Conservation (phyloP, 805 yeast species). For the Priceomyces medius region DNA sequence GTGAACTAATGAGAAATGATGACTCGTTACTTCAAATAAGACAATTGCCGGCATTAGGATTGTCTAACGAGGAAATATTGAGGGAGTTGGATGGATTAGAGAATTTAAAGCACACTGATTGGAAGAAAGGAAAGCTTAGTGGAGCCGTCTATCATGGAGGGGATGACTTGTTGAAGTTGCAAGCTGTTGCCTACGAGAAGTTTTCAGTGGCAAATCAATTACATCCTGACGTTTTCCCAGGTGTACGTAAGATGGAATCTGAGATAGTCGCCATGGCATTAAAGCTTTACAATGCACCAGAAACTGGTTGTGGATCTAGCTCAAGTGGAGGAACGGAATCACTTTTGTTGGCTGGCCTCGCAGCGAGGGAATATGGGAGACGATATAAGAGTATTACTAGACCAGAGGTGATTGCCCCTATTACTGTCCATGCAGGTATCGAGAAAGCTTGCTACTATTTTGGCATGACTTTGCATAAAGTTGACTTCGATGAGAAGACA, state of each 20-base stretch:
- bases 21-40: slow-evolving; percentile 43
- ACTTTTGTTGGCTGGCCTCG: slow-evolving; percentile 74
- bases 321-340: slow-evolving; percentile 98
- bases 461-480: slow-evolving; percentile 80
- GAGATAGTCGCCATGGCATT: slow-evolving; percentile 93
- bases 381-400: slow-evolving; percentile 52
- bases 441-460: slow-evolving; percentile 92
- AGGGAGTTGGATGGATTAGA: slow-evolving; percentile 51
- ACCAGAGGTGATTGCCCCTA: slow-evolving; percentile 90
- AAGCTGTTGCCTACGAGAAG: slow-evolving; percentile 70
- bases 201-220: slow-evolving; percentile 90
- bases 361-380: slow-evolving; percentile 79
- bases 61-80: slow-evolving; percentile 46
- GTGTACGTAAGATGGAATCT: slow-evolving; percentile 92
- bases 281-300: slow-evolving; percentile 76
- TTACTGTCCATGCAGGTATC: slow-evolving; percentile 90
- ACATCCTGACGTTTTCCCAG: slow-evolving; percentile 97
- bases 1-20: slow-evolving; percentile 56
- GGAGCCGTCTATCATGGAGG: slow-evolving; percentile 99
- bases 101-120: slow-evolving; percentile 62
- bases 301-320: slow-evolving; percentile 61
- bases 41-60: slow-evolving; percentile 60
- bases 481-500: slow-evolving; percentile 66
- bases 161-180: slow-evolving; percentile 66
- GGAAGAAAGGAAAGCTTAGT: slow-evolving; percentile 83